Percentiles rank a stretch among this genome's conserved stretches.
Conservation (phyloP, 2,329 filamentous ascomycete species). For the Sclerotinia minor region DNA sequence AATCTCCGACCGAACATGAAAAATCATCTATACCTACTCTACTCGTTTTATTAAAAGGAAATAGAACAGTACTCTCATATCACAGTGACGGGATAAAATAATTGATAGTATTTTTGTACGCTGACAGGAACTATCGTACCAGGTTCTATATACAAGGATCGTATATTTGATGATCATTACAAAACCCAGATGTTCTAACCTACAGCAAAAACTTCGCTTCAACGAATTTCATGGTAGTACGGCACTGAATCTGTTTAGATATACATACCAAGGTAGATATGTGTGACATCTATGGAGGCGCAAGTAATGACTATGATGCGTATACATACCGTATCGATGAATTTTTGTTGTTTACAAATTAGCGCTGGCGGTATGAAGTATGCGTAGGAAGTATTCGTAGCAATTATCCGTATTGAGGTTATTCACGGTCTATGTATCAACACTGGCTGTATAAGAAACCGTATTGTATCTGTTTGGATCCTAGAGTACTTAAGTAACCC, state of each 20-base stretch:
- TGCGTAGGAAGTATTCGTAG: neutral
- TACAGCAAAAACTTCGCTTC: neutral
- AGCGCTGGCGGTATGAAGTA: neutral
- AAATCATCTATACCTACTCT: too few species aligned
- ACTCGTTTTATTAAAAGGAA: too few species aligned
- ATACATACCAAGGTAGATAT: neutral
- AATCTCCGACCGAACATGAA: too few species aligned
- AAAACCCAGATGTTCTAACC: too few species aligned
- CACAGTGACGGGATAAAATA: too few species aligned
- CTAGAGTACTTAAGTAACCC: neutral
- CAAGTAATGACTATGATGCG: neutral
- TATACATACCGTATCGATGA: neutral
- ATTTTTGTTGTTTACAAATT: neutral
- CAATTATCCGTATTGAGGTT: neutral
- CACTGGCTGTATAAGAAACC: neutral
- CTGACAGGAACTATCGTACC: too few species aligned
- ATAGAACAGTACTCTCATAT: too few species aligned
- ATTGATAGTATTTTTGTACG: too few species aligned
- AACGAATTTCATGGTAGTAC: neutral
- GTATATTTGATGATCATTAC: too few species aligned
- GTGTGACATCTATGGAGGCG: too few species aligned
- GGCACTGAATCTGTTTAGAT: neutral
- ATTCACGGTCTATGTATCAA: accelerated
- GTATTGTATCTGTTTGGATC: neutral
- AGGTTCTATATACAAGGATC: too few species aligned